Evolutionary conservation across 352 stramenopile genomes (phyloP).

Genomic region (Aphanomyces euteiches): DNA sequence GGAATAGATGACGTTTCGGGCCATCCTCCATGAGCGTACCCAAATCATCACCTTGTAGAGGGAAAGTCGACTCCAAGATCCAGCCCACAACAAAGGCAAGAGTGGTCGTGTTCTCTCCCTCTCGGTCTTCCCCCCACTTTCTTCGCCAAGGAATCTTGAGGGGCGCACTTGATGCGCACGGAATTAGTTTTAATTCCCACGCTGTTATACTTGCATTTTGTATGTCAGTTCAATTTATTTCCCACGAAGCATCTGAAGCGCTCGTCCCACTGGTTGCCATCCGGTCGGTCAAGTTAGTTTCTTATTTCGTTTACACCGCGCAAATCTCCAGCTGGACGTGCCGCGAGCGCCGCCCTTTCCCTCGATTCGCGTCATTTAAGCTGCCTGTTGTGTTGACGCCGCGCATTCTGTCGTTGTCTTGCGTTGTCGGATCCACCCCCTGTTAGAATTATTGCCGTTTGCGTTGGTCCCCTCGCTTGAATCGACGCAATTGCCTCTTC

Average conservation of each 20-base stretch:
- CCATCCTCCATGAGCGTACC: too few relatives aligned
- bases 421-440: background rate
- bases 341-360: background rate
- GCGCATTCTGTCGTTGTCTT: background rate
- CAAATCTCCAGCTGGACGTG: background rate
- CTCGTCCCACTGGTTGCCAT: constrained; percentile 11
- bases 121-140: background rate
- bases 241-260: background rate
- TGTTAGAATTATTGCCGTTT: too few relatives aligned
- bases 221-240: constrained; percentile 7
- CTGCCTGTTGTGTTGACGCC: too few relatives aligned
- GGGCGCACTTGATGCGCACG: background rate
- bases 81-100: too few relatives aligned
- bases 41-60: too few relatives aligned
- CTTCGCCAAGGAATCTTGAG: background rate
- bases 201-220: background rate
- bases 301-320: constrained; percentile 19
- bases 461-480: background rate
- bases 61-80: too few relatives aligned
- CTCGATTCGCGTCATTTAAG: too few relatives aligned
- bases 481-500: background rate
- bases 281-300: constrained; percentile 18
- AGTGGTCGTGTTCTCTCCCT: too few relatives aligned
- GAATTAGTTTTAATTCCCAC: background rate
- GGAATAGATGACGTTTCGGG: too few relatives aligned